These are phyloP conservation scores for Fraxinus sp. DNA, from an alignment of 305 asterid genomes.

Conservation along the genomic window DNA sequence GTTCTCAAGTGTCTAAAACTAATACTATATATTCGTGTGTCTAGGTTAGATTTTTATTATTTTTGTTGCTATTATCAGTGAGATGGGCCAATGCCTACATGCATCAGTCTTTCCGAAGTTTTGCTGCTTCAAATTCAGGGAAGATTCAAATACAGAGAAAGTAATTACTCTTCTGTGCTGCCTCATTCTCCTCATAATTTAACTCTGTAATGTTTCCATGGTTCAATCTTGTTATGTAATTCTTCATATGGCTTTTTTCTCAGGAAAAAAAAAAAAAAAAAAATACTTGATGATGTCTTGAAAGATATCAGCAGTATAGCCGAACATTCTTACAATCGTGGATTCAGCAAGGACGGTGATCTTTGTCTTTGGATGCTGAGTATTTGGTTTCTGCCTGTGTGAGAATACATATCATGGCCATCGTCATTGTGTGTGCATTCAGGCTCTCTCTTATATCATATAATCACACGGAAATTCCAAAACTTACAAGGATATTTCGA, in stretches of 20 bases:
- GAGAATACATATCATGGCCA: background rate
- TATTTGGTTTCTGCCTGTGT: background rate
- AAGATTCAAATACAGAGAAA: conserved; percentile 57
- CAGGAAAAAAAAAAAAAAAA: conserved; percentile 67
- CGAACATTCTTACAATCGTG: conserved; percentile 85
- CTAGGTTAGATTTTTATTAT: too few species aligned
- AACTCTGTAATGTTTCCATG: background rate
- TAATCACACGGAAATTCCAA: background rate
- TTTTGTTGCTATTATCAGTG: conserved; percentile 38
- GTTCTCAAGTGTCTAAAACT: background rate
- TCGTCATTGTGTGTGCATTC: background rate
- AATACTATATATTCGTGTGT: background rate
- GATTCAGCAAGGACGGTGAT: conserved; percentile 69
- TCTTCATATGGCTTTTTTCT: conserved; percentile 3
- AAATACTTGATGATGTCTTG: conserved; percentile 88
- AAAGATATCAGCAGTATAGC: conserved; percentile 85
- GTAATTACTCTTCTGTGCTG: conserved; percentile 41
- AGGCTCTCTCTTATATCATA: background rate
- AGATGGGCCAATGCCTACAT: conserved; percentile 38
- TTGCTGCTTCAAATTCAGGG: conserved; percentile 55
- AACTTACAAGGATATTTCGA: background rate
- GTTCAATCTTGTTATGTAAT: background rate
- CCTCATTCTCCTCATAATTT: background rate
- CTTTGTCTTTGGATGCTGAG: background rate
- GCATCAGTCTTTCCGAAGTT: conserved; percentile 39